Conservation (phyloP, 768 basidiomycete species). For the Mrakia frigida region DNA sequence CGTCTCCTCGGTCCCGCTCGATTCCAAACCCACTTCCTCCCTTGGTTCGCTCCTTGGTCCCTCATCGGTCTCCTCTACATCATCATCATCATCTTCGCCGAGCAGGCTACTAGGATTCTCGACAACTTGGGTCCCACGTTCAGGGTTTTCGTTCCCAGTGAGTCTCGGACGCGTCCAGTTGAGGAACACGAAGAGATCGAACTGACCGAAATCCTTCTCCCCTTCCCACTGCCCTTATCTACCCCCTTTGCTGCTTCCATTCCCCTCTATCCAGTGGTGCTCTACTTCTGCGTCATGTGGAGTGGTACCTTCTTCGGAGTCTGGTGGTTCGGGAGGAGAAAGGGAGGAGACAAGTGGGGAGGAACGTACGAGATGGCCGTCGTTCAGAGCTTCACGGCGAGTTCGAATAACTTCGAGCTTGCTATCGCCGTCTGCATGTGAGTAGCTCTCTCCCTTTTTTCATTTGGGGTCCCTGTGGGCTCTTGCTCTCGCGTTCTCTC, state of each 20-base stretch:
- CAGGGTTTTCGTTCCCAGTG: slow-evolving; percentile 66
- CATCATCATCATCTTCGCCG: slow-evolving; percentile 44
- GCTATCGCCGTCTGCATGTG: slow-evolving; percentile 58
- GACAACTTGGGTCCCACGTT: slow-evolving; percentile 71
- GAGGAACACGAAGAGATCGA: too few relatives aligned
- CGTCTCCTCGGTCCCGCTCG: slow-evolving; percentile 44
- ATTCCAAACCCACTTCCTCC: slow-evolving; percentile 59
- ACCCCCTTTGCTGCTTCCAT: not conserved
- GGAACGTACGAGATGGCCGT: slow-evolving; percentile 65
- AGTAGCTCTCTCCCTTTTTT: not conserved
- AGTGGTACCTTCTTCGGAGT: slow-evolving; percentile 44
- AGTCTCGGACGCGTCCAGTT: not conserved
- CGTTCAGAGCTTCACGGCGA: slow-evolving; percentile 64
- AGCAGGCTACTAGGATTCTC: slow-evolving; percentile 55
- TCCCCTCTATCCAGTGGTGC: not conserved
- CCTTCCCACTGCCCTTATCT: too few relatives aligned
- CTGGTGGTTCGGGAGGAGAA: slow-evolving; percentile 50
- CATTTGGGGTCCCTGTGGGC: too few relatives aligned
- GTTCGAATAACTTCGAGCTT: slow-evolving; percentile 73
- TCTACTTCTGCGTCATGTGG: slow-evolving; percentile 76
- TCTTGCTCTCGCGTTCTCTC: not conserved
- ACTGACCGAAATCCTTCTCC: too few relatives aligned
- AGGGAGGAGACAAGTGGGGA: slow-evolving; percentile 39
- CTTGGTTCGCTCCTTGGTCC: slow-evolving; percentile 61
- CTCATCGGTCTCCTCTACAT: slow-evolving; percentile 72